Evolutionary conservation across 768 basidiomycete species (phyloP).

Genomic region (Termitomyces sp.): DNA sequence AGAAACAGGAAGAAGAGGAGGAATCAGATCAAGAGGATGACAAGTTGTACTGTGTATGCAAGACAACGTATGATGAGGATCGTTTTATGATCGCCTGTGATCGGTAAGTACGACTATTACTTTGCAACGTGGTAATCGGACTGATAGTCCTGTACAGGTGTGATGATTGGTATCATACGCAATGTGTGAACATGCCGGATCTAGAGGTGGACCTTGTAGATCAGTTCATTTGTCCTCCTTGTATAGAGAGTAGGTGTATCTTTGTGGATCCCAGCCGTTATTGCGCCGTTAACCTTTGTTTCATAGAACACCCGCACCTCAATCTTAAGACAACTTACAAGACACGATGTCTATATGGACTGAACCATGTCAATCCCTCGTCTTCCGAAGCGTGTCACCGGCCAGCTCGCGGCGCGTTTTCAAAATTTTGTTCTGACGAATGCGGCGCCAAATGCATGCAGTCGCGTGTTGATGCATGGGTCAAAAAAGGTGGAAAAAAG

Average conservation of each 20-base stretch:
- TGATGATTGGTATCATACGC: constrained; percentile 92
- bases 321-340: constrained; percentile 74
- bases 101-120: constrained; percentile 49
- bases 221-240: constrained; percentile 85
- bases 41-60: constrained; percentile 85
- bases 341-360: constrained; percentile 66
- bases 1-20: constrained; percentile 43
- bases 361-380: constrained; percentile 54
- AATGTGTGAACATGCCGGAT: constrained; percentile 79
- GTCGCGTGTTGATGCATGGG: constrained; percentile 54
- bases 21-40: constrained; percentile 52
- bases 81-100: constrained; percentile 92
- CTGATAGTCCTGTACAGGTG: constrained; percentile 44
- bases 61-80: constrained; percentile 83
- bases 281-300: background rate
- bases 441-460: constrained; percentile 77
- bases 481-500: constrained; percentile 55
- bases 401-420: constrained; percentile 75
- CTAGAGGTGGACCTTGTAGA: constrained; percentile 83
- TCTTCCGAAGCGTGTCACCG: constrained; percentile 71
- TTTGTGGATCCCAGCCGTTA: background rate
- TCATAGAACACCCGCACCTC: constrained; percentile 52
- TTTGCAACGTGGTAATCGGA: background rate
- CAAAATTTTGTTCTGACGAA: constrained; percentile 89
- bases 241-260: constrained; percentile 58